Evolutionary conservation across 257 asterid genomes (phyloP), one percentile per base, ranked within the genome.

Genomic region (Ehretia macrophylla): DNA sequence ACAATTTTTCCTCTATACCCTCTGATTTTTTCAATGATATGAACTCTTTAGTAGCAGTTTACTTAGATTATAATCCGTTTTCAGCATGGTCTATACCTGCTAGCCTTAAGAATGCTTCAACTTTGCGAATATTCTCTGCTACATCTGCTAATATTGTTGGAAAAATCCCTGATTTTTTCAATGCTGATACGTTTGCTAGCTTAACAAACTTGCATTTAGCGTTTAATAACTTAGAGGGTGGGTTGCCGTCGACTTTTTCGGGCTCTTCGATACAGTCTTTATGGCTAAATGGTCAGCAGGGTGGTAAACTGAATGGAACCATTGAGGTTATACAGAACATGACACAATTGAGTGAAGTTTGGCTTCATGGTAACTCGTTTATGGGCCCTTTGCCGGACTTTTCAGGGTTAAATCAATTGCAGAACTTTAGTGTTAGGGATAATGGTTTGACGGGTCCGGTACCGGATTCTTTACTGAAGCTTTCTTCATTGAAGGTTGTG

Each of bases 1-100:
- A 88, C 79, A 72, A 60, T 23, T 92, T 92, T 68, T 58, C 86
- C 20, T 79, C 63, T 5, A 78, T 88, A 23, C 90, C 99, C 0
- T 44, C 75, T 40, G 95, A 86, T 73, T 88, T 92, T 78, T 92
- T 92, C 75, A 27, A 80, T 32, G 97, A 97, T 56, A 67, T 86
- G 95, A 73, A 59, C 50, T 72, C 93, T 4, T 66, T 92, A 62
- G 69, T 62, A 17, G 44, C 9, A 27, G 91, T 86, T 56, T 51
- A 14, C 42, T 52, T 92, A 72, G 99, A 92, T 74, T 27, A 67
- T 37, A 92, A 92, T 13, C 78, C 72, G 5, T 80, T 92, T 51
- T 32, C 65, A 0, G 27, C 88, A 0, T 92, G 96, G 97, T 47
- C 14, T 18, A 60, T 92, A 17, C 95, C 95, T 2, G 80, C 56